Conservation (phyloP, 768 basidiomycete genomes). For the Russula ochroleuca region DNA sequence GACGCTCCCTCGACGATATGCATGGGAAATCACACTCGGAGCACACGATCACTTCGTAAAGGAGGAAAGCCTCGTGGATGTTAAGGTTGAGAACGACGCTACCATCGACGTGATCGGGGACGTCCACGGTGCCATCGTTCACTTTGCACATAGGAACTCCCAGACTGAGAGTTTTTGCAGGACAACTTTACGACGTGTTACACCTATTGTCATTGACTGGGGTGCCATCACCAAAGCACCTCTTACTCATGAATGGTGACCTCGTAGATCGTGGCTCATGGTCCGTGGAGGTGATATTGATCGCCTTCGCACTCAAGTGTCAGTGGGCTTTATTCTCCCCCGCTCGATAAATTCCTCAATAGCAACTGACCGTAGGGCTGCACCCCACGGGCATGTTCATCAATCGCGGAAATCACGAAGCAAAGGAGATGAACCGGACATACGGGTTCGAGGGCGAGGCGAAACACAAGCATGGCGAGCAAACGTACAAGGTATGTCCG, state of each 20-base stretch:
- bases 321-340: slow-evolving; percentile 31
- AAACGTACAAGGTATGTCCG: slow-evolving; percentile 74
- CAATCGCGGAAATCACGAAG: slow-evolving; percentile 96
- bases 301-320: slow-evolving; percentile 96
- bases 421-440: slow-evolving; percentile 93
- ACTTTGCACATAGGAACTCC: slow-evolving; percentile 2
- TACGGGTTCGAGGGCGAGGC: slow-evolving; percentile 96
- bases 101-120: slow-evolving; percentile 95
- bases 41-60: slow-evolving; percentile 70
- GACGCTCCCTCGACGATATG: slow-evolving; percentile 80
- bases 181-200: slow-evolving; percentile 92
- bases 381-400: slow-evolving; percentile 87
- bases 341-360: slow-evolving; percentile 5
- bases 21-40: slow-evolving; percentile 93
- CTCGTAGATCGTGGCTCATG: slow-evolving; percentile 97
- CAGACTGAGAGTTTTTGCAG: slow-evolving; percentile 38
- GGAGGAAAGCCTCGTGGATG: slow-evolving; percentile 77
- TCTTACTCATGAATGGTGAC: slow-evolving; percentile 89
- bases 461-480: slow-evolving; percentile 94
- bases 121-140: slow-evolving; percentile 63
- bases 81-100: slow-evolving; percentile 67
- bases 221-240: slow-evolving; percentile 79
- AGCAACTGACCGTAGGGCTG: slow-evolving; percentile 56
- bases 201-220: slow-evolving; percentile 85
- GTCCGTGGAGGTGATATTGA: slow-evolving; percentile 89